phyloP scores from a whole-genome alignment of 805 yeast species.

The Sugiyamaella floridensis region DNA sequence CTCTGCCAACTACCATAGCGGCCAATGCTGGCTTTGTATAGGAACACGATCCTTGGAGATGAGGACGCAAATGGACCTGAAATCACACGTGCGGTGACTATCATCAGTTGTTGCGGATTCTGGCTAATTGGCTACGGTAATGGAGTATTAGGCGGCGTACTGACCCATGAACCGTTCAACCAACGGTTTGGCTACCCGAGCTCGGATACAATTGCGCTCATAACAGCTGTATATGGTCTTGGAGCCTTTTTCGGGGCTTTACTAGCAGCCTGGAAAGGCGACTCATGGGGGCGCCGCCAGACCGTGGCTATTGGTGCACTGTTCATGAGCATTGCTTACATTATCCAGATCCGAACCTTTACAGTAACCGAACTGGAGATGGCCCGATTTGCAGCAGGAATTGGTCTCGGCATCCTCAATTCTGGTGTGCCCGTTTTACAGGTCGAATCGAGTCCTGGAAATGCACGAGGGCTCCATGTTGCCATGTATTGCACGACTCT shows the following conservation, averaged over 20 bases:
- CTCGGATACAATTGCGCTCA: constrained; percentile 7
- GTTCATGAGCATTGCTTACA: constrained; percentile 45
- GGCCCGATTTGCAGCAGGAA: constrained; percentile 66
- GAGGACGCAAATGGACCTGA: neutral
- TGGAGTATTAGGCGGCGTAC: constrained; percentile 73
- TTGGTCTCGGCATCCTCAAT: constrained; percentile 71
- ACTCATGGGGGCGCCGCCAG: constrained; percentile 41
- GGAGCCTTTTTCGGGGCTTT: constrained; percentile 47
- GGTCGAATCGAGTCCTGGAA: constrained; percentile 64
- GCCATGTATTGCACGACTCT: constrained; percentile 20
- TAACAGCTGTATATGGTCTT: constrained; percentile 34
- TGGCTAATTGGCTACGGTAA: constrained; percentile 64
- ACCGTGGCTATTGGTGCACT: constrained; percentile 43
- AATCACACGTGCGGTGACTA: neutral
- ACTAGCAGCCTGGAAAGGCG: constrained; percentile 43
- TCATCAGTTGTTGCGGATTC: constrained; percentile 14
- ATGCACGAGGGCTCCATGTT: constrained; percentile 50
- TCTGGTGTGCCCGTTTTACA: constrained; percentile 82
- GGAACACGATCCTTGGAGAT: neutral
- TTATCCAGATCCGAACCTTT: constrained; percentile 36
- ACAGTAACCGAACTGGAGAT: constrained; percentile 26
- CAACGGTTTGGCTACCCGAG: constrained; percentile 17
- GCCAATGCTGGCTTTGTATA: neutral
- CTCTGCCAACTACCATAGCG: neutral
- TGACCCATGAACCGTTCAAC: constrained; percentile 43